These are phyloP conservation scores for Sinapis alba DNA, from an alignment of 441 rosid genomes.

Conservation along the genomic window DNA sequence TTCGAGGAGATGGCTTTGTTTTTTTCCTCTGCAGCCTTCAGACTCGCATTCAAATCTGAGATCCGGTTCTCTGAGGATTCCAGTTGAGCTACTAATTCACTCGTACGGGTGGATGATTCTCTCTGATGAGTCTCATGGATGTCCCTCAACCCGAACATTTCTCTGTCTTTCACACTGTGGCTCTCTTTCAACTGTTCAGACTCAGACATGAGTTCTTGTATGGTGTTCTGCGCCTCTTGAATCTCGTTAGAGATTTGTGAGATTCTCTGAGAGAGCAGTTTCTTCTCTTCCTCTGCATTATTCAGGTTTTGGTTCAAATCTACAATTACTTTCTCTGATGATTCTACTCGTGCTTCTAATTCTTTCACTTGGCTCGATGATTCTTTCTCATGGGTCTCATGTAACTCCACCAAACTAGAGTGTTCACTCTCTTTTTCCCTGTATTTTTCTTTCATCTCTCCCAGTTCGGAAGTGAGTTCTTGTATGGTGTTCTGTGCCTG, in stretches of 20 bases:
- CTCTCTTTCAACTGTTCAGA: constrained; percentile 47
- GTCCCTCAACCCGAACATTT: constrained; percentile 21
- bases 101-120: constrained; percentile 52
- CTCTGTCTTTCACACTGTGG: constrained; percentile 27
- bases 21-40: constrained; percentile 55
- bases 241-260: constrained; percentile 30
- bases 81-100: constrained; percentile 53
- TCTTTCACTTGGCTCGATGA: constrained; percentile 51
- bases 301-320: constrained; percentile 52
- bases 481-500: constrained; percentile 50
- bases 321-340: constrained; percentile 54
- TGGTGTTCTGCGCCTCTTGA: constrained; percentile 47
- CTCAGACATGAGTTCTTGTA: constrained; percentile 48
- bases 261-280: constrained; percentile 42
- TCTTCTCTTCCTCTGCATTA: constrained; percentile 36
- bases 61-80: constrained; percentile 55
- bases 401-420: constrained; percentile 31
- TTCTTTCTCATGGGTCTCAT: constrained; percentile 52
- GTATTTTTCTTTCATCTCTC: constrained; percentile 49
- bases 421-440: constrained; percentile 35
- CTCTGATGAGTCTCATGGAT: constrained; percentile 55
- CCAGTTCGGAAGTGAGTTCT: constrained; percentile 48
- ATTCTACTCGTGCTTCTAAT: constrained; percentile 58
- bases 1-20: constrained; percentile 54
- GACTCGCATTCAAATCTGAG: constrained; percentile 48